Conservation (phyloP, 495 filamentous ascomycete genomes). For the Tuber melanosporum region DNA sequence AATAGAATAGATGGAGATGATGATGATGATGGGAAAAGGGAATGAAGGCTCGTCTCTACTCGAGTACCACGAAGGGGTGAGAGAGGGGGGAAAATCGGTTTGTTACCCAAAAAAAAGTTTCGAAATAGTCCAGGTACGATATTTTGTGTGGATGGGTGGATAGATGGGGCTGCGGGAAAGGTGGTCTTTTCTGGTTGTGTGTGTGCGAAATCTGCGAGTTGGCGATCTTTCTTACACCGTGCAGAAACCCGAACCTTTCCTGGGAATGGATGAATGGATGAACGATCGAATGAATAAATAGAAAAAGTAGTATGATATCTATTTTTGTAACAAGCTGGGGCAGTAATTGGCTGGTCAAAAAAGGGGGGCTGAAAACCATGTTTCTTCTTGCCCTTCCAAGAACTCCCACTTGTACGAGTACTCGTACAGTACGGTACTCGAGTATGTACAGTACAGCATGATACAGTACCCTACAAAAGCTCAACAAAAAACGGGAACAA, state of each 20-base stretch:
- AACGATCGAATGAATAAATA: background rate
- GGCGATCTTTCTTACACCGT: background rate
- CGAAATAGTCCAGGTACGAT: background rate
- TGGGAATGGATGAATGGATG: background rate
- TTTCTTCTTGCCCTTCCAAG: background rate
- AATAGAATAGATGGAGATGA: background rate
- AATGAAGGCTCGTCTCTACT: background rate
- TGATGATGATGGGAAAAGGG: background rate
- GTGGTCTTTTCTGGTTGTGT: background rate
- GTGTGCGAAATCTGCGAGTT: constrained; percentile 1
- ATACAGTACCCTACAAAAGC: background rate
- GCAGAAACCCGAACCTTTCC: background rate
- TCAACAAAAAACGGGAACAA: background rate
- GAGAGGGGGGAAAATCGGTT: background rate
- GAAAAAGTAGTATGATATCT: background rate
- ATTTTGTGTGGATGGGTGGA: background rate
- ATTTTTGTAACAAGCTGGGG: background rate
- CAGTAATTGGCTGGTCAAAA: background rate
- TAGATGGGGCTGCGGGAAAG: background rate
- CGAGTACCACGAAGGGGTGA: background rate
- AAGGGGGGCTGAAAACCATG: background rate
- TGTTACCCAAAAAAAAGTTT: background rate
- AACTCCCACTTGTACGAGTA: background rate
- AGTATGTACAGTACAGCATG: too few relatives aligned
- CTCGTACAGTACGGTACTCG: too few relatives aligned